Evolutionary conservation across 139 green algal species (phyloP).

Genomic region (Tetradesmus obliquus): DNA sequence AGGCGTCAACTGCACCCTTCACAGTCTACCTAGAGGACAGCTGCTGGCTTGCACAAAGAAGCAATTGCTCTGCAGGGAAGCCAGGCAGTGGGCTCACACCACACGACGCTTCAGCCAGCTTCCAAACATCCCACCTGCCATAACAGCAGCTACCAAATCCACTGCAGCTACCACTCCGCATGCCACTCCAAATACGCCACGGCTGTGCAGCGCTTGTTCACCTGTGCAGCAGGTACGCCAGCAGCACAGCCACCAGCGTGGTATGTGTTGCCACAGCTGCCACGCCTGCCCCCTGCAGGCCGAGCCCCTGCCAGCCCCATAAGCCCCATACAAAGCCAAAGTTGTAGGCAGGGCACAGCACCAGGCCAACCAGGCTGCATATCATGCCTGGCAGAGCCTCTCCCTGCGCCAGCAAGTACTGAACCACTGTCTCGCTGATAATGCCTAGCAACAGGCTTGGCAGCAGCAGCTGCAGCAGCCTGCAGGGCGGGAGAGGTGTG

Average conservation of each 20-base stretch:
- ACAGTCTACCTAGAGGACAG: too few species aligned
- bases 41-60: too few species aligned
- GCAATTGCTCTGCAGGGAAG: too few species aligned
- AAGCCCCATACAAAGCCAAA: constrained; percentile 2
- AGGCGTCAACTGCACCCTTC: too few species aligned
- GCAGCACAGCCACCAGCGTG: background rate
- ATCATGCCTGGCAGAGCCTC: constrained; percentile 8
- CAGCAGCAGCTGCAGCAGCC: constrained; percentile 24
- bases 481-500: background rate
- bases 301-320: background rate
- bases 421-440: constrained; percentile 23
- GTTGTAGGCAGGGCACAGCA: background rate
- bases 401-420: constrained; percentile 32
- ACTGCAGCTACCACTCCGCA: background rate
- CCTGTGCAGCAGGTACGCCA: constrained; percentile 15
- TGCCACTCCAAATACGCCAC: background rate
- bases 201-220: background rate
- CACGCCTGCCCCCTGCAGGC: constrained; percentile 1
- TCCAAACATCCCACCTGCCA: too few species aligned
- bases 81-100: too few species aligned
- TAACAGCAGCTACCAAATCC: too few species aligned
- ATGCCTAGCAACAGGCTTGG: constrained; percentile 13
- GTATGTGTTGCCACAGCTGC: background rate
- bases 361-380: constrained; percentile 7
- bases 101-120: too few species aligned